Conservation (phyloP, 148 eudicot genomes). For the Heliosperma pusillum region DNA sequence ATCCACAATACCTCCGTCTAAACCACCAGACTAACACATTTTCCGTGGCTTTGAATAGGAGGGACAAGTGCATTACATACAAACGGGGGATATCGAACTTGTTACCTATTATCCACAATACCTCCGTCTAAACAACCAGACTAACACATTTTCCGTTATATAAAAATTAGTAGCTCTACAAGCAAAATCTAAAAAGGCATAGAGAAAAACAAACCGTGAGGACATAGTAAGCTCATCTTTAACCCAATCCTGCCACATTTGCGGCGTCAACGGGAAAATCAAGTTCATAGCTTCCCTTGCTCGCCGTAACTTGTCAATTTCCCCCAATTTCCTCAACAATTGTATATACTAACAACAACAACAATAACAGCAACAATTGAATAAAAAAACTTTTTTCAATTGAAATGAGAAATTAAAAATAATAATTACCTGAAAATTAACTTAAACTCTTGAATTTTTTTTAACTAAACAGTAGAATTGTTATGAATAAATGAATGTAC, state of each 20-base stretch:
- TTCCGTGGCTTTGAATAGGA: neutral
- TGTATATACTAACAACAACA: conserved; percentile 50
- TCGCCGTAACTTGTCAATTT: conserved; percentile 70
- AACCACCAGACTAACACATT: neutral
- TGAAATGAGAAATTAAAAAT: too few relatives aligned
- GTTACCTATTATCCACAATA: neutral
- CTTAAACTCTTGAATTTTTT: too few relatives aligned
- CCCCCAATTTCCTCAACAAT: conserved; percentile 75
- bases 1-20: neutral
- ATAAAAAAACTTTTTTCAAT: too few relatives aligned
- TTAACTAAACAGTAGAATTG: too few relatives aligned
- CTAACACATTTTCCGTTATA: neutral
- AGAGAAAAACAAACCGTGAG: conserved; percentile 43
- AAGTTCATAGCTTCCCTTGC: conserved; percentile 83
- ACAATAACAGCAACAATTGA: neutral
- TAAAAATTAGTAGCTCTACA: neutral
- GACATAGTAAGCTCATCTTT: conserved; percentile 64
- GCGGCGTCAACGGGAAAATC: conserved; percentile 65
- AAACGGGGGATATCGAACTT: too few relatives aligned
- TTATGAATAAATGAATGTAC: conserved; percentile 28
- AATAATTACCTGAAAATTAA: too few relatives aligned
- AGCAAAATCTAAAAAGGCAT: neutral
- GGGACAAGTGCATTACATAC: too few relatives aligned
- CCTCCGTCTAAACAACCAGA: neutral
- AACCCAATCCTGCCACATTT: conserved; percentile 95